These are phyloP conservation scores for Glycine soja DNA, from an alignment of 306 rosid species.

Conservation along the genomic window DNA sequence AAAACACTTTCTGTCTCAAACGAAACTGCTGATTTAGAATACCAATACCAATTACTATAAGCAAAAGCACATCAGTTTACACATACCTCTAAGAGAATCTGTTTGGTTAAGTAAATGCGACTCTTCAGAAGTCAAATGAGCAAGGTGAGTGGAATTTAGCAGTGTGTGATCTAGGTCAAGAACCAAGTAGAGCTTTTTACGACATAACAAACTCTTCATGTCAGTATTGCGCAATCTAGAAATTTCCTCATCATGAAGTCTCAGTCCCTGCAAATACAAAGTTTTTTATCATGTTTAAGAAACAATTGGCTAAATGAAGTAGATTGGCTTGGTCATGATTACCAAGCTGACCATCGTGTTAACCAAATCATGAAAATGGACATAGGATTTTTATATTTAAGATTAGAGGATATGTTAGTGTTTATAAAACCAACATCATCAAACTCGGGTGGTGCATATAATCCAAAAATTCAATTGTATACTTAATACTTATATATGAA, in stretches of 20 bases:
- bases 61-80: slow-evolving; percentile 30
- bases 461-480: slow-evolving; percentile 9
- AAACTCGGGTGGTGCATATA: slow-evolving; percentile 19
- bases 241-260: slow-evolving; percentile 81
- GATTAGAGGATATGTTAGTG: background rate
- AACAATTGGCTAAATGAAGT: slow-evolving; percentile 1
- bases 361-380: slow-evolving; percentile 26
- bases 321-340: background rate
- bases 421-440: slow-evolving; percentile 30
- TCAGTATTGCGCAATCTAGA: slow-evolving; percentile 69
- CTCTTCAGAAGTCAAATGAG: slow-evolving; percentile 66
- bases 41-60: slow-evolving; percentile 33
- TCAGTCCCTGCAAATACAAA: slow-evolving; percentile 67
- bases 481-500: slow-evolving; percentile 10
- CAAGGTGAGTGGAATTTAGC: slow-evolving; percentile 72
- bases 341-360: slow-evolving; percentile 6
- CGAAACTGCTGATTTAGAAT: slow-evolving; percentile 16
- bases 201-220: slow-evolving; percentile 63
- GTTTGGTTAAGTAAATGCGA: slow-evolving; percentile 63
- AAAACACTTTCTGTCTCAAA: background rate
- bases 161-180: slow-evolving; percentile 95
- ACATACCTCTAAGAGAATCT: slow-evolving; percentile 72
- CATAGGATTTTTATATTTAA: slow-evolving; percentile 1
- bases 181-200: slow-evolving; percentile 76
- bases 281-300: background rate